Evolutionary conservation across 208 protist species (phyloP).

Genomic region (Tritrichomonas musculus): DNA sequence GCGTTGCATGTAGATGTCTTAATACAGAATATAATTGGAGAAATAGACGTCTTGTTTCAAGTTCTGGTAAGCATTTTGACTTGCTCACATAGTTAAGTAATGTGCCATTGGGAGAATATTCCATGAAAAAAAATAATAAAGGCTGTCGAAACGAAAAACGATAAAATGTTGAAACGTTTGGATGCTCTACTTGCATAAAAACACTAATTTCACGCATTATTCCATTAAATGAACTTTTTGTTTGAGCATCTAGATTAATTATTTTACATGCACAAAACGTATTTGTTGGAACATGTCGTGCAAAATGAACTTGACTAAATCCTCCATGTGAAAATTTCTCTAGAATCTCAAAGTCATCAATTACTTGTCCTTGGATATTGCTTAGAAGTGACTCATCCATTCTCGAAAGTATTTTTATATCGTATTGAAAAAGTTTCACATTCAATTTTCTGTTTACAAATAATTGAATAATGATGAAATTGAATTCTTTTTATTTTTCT

Average conservation of each 20-base stretch:
- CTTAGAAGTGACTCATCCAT: not conserved
- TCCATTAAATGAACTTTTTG: not conserved
- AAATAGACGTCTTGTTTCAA: not conserved
- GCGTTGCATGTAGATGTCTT: not conserved
- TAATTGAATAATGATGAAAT: no score
- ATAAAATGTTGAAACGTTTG: not conserved
- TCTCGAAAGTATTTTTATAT: no score
- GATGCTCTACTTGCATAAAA: slow-evolving; percentile 1
- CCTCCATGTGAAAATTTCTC: not conserved
- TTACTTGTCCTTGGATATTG: not conserved
- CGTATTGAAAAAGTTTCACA: no score
- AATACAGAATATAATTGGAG: not conserved
- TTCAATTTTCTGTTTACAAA: no score
- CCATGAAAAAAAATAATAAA: not conserved
- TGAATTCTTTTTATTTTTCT: no score
- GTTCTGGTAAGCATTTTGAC: not conserved
- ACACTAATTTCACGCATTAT: slow-evolving; percentile 29
- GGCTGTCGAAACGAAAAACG: not conserved
- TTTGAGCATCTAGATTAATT: not conserved
- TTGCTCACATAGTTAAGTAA: not conserved
- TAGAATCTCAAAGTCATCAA: slow-evolving; percentile 17
- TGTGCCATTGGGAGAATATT: not conserved
- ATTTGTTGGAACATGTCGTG: slow-evolving; percentile 8
- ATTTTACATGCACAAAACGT: not conserved
- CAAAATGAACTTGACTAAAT: not conserved